These are phyloP conservation scores for Parietaria judaica DNA, from an alignment of 306 rosid genomes.

Conservation along the genomic window DNA sequence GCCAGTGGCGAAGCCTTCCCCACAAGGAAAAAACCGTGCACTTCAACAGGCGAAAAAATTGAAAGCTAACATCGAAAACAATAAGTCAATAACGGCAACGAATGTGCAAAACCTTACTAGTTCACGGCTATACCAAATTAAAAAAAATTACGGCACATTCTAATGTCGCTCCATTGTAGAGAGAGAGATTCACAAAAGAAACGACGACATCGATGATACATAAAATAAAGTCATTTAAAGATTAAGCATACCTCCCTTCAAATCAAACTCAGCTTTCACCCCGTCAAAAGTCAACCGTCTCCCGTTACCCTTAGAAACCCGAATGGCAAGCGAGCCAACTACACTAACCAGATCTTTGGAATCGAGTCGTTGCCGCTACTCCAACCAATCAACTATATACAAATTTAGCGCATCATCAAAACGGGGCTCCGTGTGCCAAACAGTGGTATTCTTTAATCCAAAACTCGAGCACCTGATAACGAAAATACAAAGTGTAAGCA, in stretches of 20 bases:
- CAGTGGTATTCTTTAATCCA: constrained; percentile 23
- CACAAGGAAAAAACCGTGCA: neutral
- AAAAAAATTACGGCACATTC: constrained; percentile 4
- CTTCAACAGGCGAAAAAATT: neutral
- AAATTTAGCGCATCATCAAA: constrained; percentile 28
- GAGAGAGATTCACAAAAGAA: constrained; percentile 18
- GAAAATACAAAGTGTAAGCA: constrained; percentile 1
- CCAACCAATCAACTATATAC: constrained; percentile 58
- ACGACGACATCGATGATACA: constrained; percentile 18
- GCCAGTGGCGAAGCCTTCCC: neutral
- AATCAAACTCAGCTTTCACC: constrained; percentile 24
- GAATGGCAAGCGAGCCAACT: constrained; percentile 26
- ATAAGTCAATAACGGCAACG: neutral
- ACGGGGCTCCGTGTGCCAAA: constrained; percentile 28
- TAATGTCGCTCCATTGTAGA: constrained; percentile 10
- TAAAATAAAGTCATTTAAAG: constrained; percentile 11
- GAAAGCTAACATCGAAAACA: neutral
- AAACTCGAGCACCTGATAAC: constrained; percentile 15
- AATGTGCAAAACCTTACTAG: neutral
- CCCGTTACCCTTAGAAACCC: constrained; percentile 19
- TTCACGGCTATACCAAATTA: neutral
- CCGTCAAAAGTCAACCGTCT: neutral
- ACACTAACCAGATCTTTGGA: constrained; percentile 27
- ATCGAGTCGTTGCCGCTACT: constrained; percentile 30
- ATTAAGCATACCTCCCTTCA: constrained; percentile 32